Conservation (phyloP, 176 grass and related monocot genomes). For the Aegilops umbellulata region DNA sequence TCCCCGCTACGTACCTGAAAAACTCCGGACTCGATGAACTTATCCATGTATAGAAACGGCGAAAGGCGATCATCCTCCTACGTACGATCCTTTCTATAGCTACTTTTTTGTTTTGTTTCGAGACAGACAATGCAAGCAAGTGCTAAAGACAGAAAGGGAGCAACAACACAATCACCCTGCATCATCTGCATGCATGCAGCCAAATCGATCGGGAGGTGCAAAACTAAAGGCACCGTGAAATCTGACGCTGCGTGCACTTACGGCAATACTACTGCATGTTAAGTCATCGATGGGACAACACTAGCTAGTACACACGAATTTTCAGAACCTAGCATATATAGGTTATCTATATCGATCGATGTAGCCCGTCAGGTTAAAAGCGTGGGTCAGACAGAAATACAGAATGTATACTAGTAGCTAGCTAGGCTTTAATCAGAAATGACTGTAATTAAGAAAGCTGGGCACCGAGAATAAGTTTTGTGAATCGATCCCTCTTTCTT, state of each 20-base stretch:
- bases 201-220: background rate
- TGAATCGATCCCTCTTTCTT: background rate
- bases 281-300: background rate
- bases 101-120: background rate
- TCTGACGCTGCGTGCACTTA: background rate
- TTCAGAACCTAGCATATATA: background rate
- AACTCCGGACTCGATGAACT: background rate
- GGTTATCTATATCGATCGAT: background rate
- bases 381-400: background rate
- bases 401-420: background rate
- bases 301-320: background rate
- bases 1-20: background rate
- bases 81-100: background rate
- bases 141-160: background rate
- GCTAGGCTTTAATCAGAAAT: background rate
- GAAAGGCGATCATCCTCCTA: no score
- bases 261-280: background rate
- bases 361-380: constrained; percentile 21
- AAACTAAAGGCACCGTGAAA: background rate
- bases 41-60: no score
- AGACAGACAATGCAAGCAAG: background rate
- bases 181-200: background rate
- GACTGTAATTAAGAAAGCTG: no score
- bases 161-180: background rate
- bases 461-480: background rate